These are phyloP conservation scores for Pseudogymnoascus sp. DNA, from an alignment of 2,329 filamentous ascomycete genomes.

Conservation along the genomic window DNA sequence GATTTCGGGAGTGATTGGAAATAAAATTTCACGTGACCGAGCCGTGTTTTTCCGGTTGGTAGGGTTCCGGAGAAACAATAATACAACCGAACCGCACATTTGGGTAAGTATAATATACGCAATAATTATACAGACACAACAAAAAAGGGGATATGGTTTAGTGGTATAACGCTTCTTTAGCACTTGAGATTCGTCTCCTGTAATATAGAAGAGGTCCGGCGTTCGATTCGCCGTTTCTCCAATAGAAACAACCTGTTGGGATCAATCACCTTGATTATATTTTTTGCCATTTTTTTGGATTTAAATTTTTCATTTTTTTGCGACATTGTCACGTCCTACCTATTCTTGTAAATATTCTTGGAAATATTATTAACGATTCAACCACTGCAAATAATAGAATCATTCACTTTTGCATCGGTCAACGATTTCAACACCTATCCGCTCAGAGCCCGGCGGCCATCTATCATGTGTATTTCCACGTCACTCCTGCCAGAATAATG, in stretches of 20 bases:
- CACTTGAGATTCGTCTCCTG: conserved; percentile 4
- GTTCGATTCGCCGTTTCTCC: conserved; percentile 7
- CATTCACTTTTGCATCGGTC: neutral
- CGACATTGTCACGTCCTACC: neutral
- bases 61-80: neutral
- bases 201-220: conserved; percentile 6
- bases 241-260: conserved; percentile 4
- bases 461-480: neutral
- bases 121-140: neutral
- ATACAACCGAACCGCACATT: conserved; percentile 4
- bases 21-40: neutral
- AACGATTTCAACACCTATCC: neutral
- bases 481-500: neutral
- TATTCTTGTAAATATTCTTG: neutral
- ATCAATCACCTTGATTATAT: conserved; percentile 3
- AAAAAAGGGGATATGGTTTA: conserved; percentile 6
- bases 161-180: conserved; percentile 7
- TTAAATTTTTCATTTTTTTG: neutral
- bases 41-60: neutral
- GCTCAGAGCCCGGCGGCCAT: neutral
- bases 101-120: neutral
- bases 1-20: conserved; percentile 6
- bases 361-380: neutral
- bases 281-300: neutral
- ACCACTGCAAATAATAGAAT: neutral